Evolutionary conservation across 495 filamentous ascomycete genomes (phyloP).

Genomic region (Penicillium silybi): DNA sequence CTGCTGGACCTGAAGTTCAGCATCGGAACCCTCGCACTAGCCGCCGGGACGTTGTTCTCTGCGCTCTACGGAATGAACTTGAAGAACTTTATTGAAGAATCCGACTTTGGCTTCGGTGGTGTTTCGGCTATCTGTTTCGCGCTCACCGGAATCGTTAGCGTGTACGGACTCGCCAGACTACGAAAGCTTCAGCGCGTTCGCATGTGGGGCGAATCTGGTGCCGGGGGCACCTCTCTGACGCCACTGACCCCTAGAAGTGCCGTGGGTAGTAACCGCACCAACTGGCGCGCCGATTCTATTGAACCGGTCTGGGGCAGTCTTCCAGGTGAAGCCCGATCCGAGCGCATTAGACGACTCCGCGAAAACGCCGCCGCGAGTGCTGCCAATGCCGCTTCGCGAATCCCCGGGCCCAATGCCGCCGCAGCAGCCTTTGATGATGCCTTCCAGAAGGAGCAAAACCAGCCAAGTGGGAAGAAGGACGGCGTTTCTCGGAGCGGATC

Average conservation of each 20-base stretch:
- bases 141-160: slow-evolving; percentile 70
- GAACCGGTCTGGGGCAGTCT: slow-evolving; percentile 44
- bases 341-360: slow-evolving; percentile 39
- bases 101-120: slow-evolving; percentile 77
- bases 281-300: slow-evolving; percentile 47
- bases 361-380: slow-evolving; percentile 32
- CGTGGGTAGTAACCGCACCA: slow-evolving; percentile 24
- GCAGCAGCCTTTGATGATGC: slow-evolving; percentile 8
- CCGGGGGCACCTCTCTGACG: slow-evolving; percentile 30
- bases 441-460: neutral
- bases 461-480: neutral
- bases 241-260: slow-evolving; percentile 27
- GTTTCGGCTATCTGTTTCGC: slow-evolving; percentile 67
- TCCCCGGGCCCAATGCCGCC: slow-evolving; percentile 12
- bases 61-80: slow-evolving; percentile 99
- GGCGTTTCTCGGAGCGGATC: neutral
- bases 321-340: slow-evolving; percentile 42
- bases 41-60: slow-evolving; percentile 88
- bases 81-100: slow-evolving; percentile 97
- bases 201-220: slow-evolving; percentile 65
- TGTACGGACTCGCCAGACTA: slow-evolving; percentile 76
- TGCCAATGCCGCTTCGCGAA: slow-evolving; percentile 15
- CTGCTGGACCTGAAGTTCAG: slow-evolving; percentile 94
- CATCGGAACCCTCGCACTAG: slow-evolving; percentile 87
- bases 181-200: slow-evolving; percentile 84